phyloP scores from a whole-genome alignment of 441 rosid genomes.

The Theobroma grandiflorum region DNA sequence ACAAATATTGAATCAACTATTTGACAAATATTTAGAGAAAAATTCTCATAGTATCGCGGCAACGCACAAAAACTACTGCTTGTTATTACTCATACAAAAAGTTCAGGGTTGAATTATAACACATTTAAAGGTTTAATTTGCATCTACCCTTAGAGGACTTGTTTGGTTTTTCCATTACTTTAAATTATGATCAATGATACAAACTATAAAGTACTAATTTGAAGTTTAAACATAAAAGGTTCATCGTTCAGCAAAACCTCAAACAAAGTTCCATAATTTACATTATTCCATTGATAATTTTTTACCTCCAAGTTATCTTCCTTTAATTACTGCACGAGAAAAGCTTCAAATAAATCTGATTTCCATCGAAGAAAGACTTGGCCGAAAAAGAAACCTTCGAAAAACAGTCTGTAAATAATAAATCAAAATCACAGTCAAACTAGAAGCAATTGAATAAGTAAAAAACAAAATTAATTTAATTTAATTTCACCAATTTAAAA shows the following conservation, averaged over 20 bases:
- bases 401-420: background rate
- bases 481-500: background rate
- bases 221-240: background rate
- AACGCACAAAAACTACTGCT: no score
- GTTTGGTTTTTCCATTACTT: background rate
- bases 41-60: no score
- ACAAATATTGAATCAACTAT: no score
- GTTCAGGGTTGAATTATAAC: no score
- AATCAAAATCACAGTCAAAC: background rate
- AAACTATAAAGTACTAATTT: background rate
- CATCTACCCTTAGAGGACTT: background rate
- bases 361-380: background rate
- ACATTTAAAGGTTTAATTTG: no score
- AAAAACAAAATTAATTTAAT: background rate
- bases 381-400: background rate
- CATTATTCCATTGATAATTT: background rate
- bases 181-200: background rate
- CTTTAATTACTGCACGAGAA: background rate
- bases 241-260: background rate
- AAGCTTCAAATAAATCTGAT: constrained; percentile 18
- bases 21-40: no score
- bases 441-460: background rate
- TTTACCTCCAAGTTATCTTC: background rate
- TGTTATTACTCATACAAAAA: no score
- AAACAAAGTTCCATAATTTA: background rate